Evolutionary conservation across 495 filamentous ascomycete genomes (phyloP), one percentile per base, ranked within the genome.

Genomic region (Platismatia glauca): DNA sequence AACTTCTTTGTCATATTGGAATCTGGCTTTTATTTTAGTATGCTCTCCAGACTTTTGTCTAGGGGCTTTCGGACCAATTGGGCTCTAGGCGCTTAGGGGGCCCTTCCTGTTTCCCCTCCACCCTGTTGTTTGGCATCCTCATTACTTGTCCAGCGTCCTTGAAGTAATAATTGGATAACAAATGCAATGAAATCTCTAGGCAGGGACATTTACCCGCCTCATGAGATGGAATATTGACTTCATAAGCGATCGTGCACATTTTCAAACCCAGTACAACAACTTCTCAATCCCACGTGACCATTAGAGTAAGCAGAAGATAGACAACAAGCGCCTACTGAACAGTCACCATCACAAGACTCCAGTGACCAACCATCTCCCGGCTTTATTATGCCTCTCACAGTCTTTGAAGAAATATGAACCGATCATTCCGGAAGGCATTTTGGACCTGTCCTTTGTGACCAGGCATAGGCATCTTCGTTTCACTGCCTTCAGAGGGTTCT

Each of bases 51-150:
- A 5, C 22, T 31, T 24, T 24, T 56, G 57, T 53, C 41, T 7
- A 18, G 22, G 27, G 59, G 39, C 18, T n/a, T 35, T 8, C 59
- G 46, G 59, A 53, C 52, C 37, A 55, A 4, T 55, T 61, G 55
- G 59, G 18, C 34, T 41, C 12, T 55, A 41, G 37, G 48, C 59
- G 55, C 34, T 7, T 61, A 50, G 37, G n/a, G 50, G 35, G 59
- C 37, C 59, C 56, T 41, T 53, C 27, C 29, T 55, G 16, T 34
- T 55, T 27, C 29, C 33, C 55, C 34, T n/a, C n/a, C n/a, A n/a
- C n/a, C n/a, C n/a, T n/a, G n/a, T n/a, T n/a, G 46, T 61, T 55
- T 27, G 46, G 48, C 46, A 55, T 31, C 16, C 27, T 31, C 48
- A 52, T 52, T 27, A 52, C 48, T 31, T 52, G 11, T 52, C 27